These are phyloP conservation scores for Ogataea zsoltii DNA, from an alignment of 805 yeast genomes.

Conservation along the genomic window DNA sequence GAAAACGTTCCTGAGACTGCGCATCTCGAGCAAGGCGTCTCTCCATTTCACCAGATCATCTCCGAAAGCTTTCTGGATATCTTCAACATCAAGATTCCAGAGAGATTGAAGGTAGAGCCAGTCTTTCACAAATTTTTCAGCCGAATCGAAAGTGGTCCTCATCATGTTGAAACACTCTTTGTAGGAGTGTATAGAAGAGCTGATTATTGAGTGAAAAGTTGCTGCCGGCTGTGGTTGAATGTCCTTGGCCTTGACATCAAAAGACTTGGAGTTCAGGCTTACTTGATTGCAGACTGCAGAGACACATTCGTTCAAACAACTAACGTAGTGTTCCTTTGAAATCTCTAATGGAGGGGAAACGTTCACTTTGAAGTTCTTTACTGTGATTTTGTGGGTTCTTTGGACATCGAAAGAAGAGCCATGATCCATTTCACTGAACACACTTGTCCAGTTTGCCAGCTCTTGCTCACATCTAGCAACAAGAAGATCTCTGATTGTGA, in stretches of 20 bases:
- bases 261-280: constrained; percentile 22
- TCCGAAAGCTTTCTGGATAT: constrained; percentile 38
- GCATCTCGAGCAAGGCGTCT: constrained; percentile 42
- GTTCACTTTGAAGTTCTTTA: constrained; percentile 39
- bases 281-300: constrained; percentile 29
- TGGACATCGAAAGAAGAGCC: constrained; percentile 39
- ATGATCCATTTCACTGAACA: constrained; percentile 13
- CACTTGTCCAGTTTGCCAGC: constrained; percentile 13
- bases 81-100: constrained; percentile 55
- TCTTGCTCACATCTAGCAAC: constrained; percentile 27
- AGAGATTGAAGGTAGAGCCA: constrained; percentile 61
- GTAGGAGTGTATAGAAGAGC: constrained; percentile 17
- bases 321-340: constrained; percentile 36
- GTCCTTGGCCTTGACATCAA: constrained; percentile 19
- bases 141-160: constrained; percentile 34
- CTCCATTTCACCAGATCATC: constrained; percentile 49
- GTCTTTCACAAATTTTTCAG: constrained; percentile 39
- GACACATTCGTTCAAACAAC: constrained; percentile 26
- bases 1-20: constrained; percentile 44
- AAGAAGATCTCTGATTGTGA: constrained; percentile 30
- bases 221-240: no score
- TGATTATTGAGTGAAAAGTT: constrained; percentile 3
- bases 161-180: constrained; percentile 29
- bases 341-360: constrained; percentile 43
- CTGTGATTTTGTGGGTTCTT: constrained; percentile 38